Evolutionary conservation across 164 flowering plant species (phyloP).

Genomic region (Kingdonia uniflora): DNA sequence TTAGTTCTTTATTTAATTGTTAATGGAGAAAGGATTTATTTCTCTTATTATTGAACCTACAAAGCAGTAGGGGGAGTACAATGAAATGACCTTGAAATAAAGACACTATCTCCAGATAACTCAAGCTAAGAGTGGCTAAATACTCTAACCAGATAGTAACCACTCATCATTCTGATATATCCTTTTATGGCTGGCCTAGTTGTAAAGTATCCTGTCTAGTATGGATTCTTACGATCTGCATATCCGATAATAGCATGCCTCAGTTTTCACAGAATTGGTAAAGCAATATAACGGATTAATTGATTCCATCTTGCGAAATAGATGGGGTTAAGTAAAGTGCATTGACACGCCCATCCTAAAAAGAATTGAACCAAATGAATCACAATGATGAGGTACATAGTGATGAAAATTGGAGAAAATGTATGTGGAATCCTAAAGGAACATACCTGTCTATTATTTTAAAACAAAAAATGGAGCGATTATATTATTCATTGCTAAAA

Average conservation of each 20-base stretch:
- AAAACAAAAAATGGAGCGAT: too few species aligned
- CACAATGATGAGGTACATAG: neutral
- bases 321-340: constrained; percentile 93
- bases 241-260: constrained; percentile 38
- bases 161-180: constrained; percentile 80
- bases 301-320: constrained; percentile 13
- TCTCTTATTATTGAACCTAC: too few species aligned
- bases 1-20: too few species aligned
- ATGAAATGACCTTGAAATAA: neutral
- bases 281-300: neutral
- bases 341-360: constrained; percentile 95
- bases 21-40: too few species aligned
- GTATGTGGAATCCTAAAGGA: too few species aligned
- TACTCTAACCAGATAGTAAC: constrained; percentile 65
- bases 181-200: constrained; percentile 83
- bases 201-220: constrained; percentile 96
- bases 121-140: neutral
- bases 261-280: constrained; percentile 1
- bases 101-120: neutral
- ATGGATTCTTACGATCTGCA: constrained; percentile 80
- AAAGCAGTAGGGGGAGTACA: too few species aligned
- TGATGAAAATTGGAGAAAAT: neutral
- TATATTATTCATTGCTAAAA: too few species aligned
- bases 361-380: too few species aligned
- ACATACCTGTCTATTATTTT: too few species aligned